Percentiles rank a stretch among this genome's conserved stretches.
These are phyloP conservation scores for Tolypocladium endophyticum DNA, from an alignment of 2,329 filamentous ascomycete genomes.

Conservation along the genomic window DNA sequence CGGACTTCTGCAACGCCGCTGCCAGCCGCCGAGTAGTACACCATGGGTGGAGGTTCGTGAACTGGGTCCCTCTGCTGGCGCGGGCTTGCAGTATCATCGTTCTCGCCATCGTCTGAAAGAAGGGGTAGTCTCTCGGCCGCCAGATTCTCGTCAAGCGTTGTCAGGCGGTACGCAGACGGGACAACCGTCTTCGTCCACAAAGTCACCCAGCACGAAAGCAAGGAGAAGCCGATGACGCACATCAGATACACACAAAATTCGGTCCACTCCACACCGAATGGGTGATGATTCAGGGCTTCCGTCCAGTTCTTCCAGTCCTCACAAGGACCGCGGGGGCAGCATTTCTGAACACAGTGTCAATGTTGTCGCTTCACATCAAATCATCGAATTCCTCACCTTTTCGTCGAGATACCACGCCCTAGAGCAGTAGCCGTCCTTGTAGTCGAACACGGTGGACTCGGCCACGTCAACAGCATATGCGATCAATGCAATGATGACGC, in stretches of 20 bases:
- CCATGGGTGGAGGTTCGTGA: conserved; percentile 53
- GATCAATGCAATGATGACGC: conserved; percentile 70
- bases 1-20: conserved; percentile 96
- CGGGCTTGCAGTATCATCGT: conserved; percentile 34
- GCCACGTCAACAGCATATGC: conserved; percentile 86
- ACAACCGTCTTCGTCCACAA: conserved; percentile 89
- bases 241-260: conserved; percentile 69
- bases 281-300: conserved; percentile 32
- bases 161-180: conserved; percentile 75
- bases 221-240: conserved; percentile 59
- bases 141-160: conserved; percentile 87
- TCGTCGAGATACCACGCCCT: conserved; percentile 63
- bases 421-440: conserved; percentile 79
- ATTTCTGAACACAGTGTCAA: conserved; percentile 25
- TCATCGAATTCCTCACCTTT: conserved; percentile 32
- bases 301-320: conserved; percentile 48
- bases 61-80: conserved; percentile 24
- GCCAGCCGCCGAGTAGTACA: conserved; percentile 92
- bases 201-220: conserved; percentile 67
- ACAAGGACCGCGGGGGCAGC: conserved; percentile 44
- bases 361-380: not conserved
- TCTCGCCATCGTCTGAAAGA: conserved; percentile 26
- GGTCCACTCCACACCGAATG: conserved; percentile 47
- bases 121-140: conserved; percentile 48
- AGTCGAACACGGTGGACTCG: conserved; percentile 77